Percentiles rank a stretch among this genome's conserved stretches.
Evolutionary conservation across 1,284 basidiomycete species (phyloP).

Genomic region (Ceratobasidium sp.): DNA sequence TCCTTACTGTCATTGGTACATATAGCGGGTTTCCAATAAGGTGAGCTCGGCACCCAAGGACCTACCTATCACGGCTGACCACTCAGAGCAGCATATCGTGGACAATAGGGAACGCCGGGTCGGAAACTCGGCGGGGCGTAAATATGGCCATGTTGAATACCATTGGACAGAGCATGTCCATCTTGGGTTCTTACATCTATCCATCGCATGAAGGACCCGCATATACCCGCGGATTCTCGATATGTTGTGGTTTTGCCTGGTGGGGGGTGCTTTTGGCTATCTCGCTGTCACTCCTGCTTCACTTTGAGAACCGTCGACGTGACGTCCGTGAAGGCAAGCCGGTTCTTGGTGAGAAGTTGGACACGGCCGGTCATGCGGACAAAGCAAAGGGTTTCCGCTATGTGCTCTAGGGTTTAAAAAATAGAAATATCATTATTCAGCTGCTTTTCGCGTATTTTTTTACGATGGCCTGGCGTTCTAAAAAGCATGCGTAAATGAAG

Average conservation of each 20-base stretch:
- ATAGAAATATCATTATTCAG: too few species aligned
- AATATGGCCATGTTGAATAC: constrained; percentile 55
- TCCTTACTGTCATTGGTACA: constrained; percentile 18
- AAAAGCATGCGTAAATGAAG: too few species aligned
- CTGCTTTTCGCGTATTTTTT: too few species aligned
- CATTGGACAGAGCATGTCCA: constrained; percentile 54
- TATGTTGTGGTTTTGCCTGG: constrained; percentile 44
- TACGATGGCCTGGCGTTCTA: too few species aligned
- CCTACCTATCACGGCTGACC: constrained; percentile 47
- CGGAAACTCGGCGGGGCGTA: constrained; percentile 52
- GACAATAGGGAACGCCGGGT: constrained; percentile 50
- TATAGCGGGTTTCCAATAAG: constrained; percentile 18
- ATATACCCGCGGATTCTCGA: constrained; percentile 51
- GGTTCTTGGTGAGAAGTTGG: constrained; percentile 1
- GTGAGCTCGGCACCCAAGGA: constrained; percentile 28
- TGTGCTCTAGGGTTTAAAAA: constrained; percentile 32
- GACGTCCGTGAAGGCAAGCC: constrained; percentile 27
- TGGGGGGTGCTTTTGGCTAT: constrained; percentile 33
- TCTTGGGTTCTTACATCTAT: constrained; percentile 54
- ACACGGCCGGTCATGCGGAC: constrained; percentile 33
- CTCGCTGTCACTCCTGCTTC: constrained; percentile 12
- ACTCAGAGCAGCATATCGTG: constrained; percentile 45
- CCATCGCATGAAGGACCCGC: constrained; percentile 51
- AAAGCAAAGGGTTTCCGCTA: constrained; percentile 35
- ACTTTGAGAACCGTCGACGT: constrained; percentile 38